These are phyloP conservation scores for Trichoderma lentiforme DNA, from an alignment of 2,329 filamentous ascomycete genomes.

Conservation along the genomic window DNA sequence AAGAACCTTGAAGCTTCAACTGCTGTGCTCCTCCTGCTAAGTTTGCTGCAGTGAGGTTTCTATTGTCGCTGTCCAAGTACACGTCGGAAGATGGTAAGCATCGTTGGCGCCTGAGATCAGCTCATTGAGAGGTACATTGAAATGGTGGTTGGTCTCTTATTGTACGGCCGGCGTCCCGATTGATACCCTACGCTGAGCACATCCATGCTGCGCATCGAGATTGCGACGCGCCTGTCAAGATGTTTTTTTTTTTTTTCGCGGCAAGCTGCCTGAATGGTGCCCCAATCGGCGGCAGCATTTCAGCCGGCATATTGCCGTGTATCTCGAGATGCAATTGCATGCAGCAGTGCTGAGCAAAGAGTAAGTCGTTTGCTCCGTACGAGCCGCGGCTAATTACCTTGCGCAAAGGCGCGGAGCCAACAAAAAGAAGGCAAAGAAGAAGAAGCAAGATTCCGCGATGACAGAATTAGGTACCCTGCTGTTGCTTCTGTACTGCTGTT, in stretches of 20 bases:
- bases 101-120: background rate
- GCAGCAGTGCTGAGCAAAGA: background rate
- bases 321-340: background rate
- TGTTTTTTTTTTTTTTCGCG: background rate
- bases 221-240: background rate
- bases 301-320: conserved; percentile 3
- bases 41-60: background rate
- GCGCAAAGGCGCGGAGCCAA: background rate
- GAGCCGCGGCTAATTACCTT: background rate
- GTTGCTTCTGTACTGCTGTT: too few species aligned
- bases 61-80: background rate
- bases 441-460: background rate
- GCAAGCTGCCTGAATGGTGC: background rate
- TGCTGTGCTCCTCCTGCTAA: background rate
- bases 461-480: background rate
- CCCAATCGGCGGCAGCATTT: background rate
- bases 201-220: conserved; percentile 1
- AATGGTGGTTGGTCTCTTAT: background rate
- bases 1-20: background rate
- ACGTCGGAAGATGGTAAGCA: background rate
- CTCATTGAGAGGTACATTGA: background rate
- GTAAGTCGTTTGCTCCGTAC: background rate
- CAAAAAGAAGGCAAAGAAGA: background rate
- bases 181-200: background rate
- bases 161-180: background rate